Evolutionary conservation across 352 stramenopile species (phyloP), one percentile per base, ranked within the genome.

Genomic region (Phytophthora tubulina): DNA sequence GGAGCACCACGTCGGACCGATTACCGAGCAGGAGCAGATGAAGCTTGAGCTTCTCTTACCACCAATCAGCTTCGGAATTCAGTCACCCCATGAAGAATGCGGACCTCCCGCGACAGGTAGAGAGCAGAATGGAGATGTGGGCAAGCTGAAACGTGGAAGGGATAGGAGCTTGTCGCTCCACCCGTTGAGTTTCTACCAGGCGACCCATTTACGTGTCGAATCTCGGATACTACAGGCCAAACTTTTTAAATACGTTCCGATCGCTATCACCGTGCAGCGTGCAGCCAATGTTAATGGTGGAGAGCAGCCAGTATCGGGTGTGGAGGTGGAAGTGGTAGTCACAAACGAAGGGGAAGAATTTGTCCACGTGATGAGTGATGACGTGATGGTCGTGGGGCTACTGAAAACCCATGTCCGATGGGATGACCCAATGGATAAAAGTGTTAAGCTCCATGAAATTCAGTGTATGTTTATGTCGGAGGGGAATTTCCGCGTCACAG

Each of bases 401-500:
- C 49, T 86, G 21, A 71, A 81, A 48, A 76, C 46, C 17, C 69
- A 58, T 6, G 9, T 89, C 5, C 17, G 42, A 4, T 86, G 78
- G 76, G 14, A 35, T 30, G 9, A 57, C 3, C 51, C 38, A 32
- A 57, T 42, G 44, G 52, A 73, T 50, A 13, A 38, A 30, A 44
- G 33, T 39, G 17, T 66, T 55, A 73, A 73, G 54, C 13, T 57
- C 32, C 71, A 80, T 58, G 70, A 85, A 55, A 53, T 94, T 31
- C 78, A 85, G 50, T 80, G 79, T 62, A 65, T 92, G 38, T 93
- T 94, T 70, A 64, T 94, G 39, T 88, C 86, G 2, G 76, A 89
- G 52, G 86, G 86, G 10, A 63, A 65, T 17, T 94, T 89, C 62
- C 49, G 75, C 17, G 74, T 91, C 14, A 61, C 70, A 13, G 76